Evolutionary conservation across 2,329 filamentous ascomycete genomes (phyloP).

Genomic region (Calonectria multiphialidica): DNA sequence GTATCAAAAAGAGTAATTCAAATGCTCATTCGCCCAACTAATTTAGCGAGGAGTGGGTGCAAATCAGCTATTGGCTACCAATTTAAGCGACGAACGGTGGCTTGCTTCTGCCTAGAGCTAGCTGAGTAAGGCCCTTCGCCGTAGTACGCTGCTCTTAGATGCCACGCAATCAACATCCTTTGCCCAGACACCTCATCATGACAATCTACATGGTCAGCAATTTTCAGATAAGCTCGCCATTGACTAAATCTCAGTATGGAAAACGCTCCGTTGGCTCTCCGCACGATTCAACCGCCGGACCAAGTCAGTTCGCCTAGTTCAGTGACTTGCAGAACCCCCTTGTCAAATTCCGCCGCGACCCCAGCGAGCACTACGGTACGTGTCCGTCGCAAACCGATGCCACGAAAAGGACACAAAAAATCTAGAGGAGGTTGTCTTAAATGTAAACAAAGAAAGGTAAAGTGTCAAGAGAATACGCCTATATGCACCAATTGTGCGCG

Average conservation of each 20-base stretch:
- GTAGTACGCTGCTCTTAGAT: neutral
- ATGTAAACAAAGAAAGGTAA: conserved; percentile 37
- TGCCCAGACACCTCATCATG: neutral
- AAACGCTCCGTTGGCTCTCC: neutral
- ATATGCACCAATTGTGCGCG: conserved; percentile 28
- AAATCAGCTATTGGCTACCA: neutral
- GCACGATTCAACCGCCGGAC: neutral
- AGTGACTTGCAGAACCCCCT: neutral
- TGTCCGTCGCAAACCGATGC: conserved; percentile 14
- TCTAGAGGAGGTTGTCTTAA: conserved; percentile 33
- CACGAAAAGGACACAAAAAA: conserved; percentile 28
- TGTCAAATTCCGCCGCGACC: neutral
- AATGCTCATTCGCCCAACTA: neutral
- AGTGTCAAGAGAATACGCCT: conserved; percentile 32
- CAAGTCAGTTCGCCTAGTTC: neutral
- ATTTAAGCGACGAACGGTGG: neutral
- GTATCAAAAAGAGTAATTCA: neutral
- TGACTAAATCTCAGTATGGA: neutral
- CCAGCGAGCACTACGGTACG: neutral
- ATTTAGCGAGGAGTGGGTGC: neutral
- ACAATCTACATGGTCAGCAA: neutral
- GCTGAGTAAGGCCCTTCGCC: neutral
- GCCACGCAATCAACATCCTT: neutral
- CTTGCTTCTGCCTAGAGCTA: neutral
- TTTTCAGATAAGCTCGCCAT: neutral